Conservation (phyloP, 2,329 filamentous ascomycete species). For the Sarocladium oryzae region DNA sequence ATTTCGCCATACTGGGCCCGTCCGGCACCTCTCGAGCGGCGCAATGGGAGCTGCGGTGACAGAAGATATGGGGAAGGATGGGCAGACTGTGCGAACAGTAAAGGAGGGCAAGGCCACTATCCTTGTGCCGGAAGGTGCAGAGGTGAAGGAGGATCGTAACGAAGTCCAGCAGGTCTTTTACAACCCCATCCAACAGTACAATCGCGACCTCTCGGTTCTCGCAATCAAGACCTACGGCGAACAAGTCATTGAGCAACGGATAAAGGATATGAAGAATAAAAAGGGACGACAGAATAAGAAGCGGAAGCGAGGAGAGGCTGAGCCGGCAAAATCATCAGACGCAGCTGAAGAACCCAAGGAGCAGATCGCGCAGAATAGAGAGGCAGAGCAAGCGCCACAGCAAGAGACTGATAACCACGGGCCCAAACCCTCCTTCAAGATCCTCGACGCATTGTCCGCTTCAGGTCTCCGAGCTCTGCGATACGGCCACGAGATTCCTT, state of each 20-base stretch:
- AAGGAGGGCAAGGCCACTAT: conserved; percentile 53
- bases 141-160: conserved; percentile 44
- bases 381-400: conserved; percentile 12
- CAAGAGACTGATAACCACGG: conserved; percentile 13
- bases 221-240: conserved; percentile 87
- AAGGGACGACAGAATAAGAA: conserved; percentile 30
- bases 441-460: conserved; percentile 90
- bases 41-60: conserved; percentile 8
- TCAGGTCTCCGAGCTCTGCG: conserved; percentile 86
- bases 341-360: conserved; percentile 35
- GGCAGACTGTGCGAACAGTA: conserved; percentile 44
- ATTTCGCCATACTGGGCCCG: conserved; percentile 8
- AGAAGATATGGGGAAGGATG: conserved; percentile 28
- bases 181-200: conserved; percentile 98
- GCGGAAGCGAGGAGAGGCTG: conserved; percentile 29
- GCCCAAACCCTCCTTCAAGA: conserved; percentile 55
- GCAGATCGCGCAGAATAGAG: conserved; percentile 9
- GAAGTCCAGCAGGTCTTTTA: conserved; percentile 83
- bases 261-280: conserved; percentile 23
- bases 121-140: conserved; percentile 41
- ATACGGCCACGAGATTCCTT: conserved; percentile 86
- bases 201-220: conserved; percentile 87
- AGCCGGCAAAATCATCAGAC: conserved; percentile 7
- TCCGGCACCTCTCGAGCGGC: conserved; percentile 12
- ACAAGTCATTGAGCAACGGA: conserved; percentile 44